Evolutionary conservation across 108 stramenopile species (phyloP), one percentile per base, ranked within the genome.

Genomic region (Fragilaria radians): DNA sequence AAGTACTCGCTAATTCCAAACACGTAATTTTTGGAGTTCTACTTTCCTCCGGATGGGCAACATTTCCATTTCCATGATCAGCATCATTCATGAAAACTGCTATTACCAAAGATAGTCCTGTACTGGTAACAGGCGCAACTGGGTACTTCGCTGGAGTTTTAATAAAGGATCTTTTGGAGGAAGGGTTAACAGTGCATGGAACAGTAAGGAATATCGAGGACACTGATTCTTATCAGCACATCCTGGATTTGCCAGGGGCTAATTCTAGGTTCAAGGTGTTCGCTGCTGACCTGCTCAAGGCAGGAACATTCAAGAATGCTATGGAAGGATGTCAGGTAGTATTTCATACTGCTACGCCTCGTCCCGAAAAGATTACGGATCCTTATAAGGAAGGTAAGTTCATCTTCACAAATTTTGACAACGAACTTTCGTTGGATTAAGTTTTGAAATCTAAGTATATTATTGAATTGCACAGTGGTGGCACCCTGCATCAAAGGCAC

Each of bases 71-170:
- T n/a, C n/a, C n/a, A n/a, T n/a, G n/a, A n/a, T n/a, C n/a, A n/a
- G n/a, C n/a, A n/a, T n/a, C n/a, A n/a, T n/a, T n/a, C n/a, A n/a
- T n/a, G n/a, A n/a, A n/a, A n/a, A 42, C 36, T 11, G 36, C 14
- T 14, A 42, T 42, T 42, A 7, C 36, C 7, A 42, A 7, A 7
- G 36, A 42, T 14, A 14, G 14, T 7, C 36, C 36, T 42, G 36
- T 42, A 7, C 36, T 42, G 11, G 36, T 42, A 7, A 42, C 36
- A 42, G 36, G 36, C 11, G 58, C 45, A 46, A 48, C 36, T 50
- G 67, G 67, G 17, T 68, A 68, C 36, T 28, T 68, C 18, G 67
- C 67, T 30, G 67, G 67, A 28, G 67, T 68, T 5, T n/a, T 68
- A 9, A 57, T 66, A 5, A n/a, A 11, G 5, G 21, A 61, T n/a